These are phyloP conservation scores for Wolfiporia cocos DNA, from an alignment of 1,284 basidiomycete species.

Conservation along the genomic window DNA sequence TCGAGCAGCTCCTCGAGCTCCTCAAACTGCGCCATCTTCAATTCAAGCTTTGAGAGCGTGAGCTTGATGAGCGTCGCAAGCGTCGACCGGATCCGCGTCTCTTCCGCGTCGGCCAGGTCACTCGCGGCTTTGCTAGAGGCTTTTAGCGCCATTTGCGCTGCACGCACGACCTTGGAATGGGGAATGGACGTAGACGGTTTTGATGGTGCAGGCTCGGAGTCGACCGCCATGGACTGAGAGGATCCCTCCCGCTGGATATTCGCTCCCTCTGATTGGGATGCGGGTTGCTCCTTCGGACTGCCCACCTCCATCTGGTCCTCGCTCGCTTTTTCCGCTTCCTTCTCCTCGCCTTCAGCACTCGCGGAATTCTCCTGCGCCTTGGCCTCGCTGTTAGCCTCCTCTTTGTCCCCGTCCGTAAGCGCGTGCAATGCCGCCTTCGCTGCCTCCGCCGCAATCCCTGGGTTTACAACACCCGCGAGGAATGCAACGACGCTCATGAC, in stretches of 20 bases:
- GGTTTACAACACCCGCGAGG: slow-evolving; percentile 88
- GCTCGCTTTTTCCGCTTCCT: slow-evolving; percentile 8
- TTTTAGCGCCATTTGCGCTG: slow-evolving; percentile 80
- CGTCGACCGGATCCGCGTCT: slow-evolving; percentile 74
- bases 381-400: slow-evolving; percentile 27
- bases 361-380: slow-evolving; percentile 24
- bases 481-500: slow-evolving; percentile 99
- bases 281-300: slow-evolving; percentile 13
- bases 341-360: slow-evolving; percentile 21
- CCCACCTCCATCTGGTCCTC: slow-evolving; percentile 33
- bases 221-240: slow-evolving; percentile 34
- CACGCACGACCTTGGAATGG: slow-evolving; percentile 72
- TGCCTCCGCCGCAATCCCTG: slow-evolving; percentile 89
- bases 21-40: slow-evolving; percentile 91
- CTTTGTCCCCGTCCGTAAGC: slow-evolving; percentile 55
- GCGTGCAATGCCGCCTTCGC: slow-evolving; percentile 87
- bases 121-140: slow-evolving; percentile 87
- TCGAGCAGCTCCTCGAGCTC: slow-evolving; percentile 87
- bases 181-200: slow-evolving; percentile 42
- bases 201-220: slow-evolving; percentile 21
- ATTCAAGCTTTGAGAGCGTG: slow-evolving; percentile 89
- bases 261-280: slow-evolving; percentile 7
- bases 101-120: slow-evolving; percentile 81
- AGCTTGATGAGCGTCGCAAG: slow-evolving; percentile 86
- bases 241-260: slow-evolving; percentile 7